A percentile compares a stretch with the other conserved stretches of the same genome.
Evolutionary conservation across 352 stramenopile species (phyloP).

Genomic region (Phytophthora crassamura): DNA sequence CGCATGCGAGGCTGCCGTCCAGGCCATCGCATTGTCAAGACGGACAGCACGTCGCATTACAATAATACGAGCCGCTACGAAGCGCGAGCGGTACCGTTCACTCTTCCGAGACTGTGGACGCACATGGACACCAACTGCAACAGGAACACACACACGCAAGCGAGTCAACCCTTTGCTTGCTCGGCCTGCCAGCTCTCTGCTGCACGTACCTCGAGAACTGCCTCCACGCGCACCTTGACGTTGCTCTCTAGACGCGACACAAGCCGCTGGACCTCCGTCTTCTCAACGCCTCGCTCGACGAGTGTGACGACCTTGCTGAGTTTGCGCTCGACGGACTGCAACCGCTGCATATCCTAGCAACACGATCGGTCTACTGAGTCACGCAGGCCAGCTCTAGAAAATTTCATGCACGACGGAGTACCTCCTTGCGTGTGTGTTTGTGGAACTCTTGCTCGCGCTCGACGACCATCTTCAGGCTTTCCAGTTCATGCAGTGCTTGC

Average conservation of each 20-base stretch:
- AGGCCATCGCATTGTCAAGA: constrained; percentile 17
- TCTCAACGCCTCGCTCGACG: constrained; percentile 43
- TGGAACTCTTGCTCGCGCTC: constrained; percentile 43
- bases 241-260: constrained; percentile 51
- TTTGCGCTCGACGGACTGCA: constrained; percentile 46
- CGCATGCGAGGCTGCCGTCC: constrained; percentile 8
- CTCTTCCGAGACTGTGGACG: constrained; percentile 31
- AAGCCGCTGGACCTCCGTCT: constrained; percentile 44
- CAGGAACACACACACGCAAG: background rate
- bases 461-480: constrained; percentile 35
- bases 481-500: constrained; percentile 44
- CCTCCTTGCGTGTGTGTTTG: constrained; percentile 36
- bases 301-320: constrained; percentile 47
- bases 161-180: too few relatives aligned
- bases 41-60: background rate
- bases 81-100: background rate
- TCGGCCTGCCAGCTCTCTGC: background rate
- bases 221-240: constrained; percentile 58
- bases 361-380: background rate
- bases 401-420: constrained; percentile 7
- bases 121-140: constrained; percentile 48
- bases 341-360: constrained; percentile 32
- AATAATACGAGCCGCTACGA: background rate
- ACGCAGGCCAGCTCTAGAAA: background rate
- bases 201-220: constrained; percentile 56